phyloP scores from a whole-genome alignment of 1,284 basidiomycete genomes.

The Hemileia vastatrix region DNA sequence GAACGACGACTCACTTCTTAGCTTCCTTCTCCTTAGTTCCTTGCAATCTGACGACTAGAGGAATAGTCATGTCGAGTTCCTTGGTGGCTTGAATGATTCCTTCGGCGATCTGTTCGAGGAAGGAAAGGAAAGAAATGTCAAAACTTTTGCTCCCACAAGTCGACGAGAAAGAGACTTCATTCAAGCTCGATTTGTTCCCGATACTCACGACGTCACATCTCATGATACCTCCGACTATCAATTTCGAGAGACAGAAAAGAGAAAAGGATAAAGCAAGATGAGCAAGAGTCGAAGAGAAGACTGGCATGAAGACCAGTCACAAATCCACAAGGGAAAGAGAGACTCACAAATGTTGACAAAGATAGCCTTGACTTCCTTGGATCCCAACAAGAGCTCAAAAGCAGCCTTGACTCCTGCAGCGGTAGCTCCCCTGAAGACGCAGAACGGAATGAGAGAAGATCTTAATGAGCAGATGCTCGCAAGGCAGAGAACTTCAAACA shows the following conservation, averaged over 20 bases:
- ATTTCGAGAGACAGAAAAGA: background rate
- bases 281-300: background rate
- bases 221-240: conserved; percentile 33
- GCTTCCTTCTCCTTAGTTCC: conserved; percentile 42
- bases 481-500: too few species aligned
- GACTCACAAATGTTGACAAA: conserved; percentile 42
- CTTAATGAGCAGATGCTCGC: too few species aligned
- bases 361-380: conserved; percentile 38
- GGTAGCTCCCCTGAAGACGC: too few species aligned
- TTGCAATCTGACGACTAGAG: conserved; percentile 40
- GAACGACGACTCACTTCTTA: conserved; percentile 34
- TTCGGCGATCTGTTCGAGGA: conserved; percentile 31
- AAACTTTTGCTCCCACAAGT: background rate
- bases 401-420: conserved; percentile 42
- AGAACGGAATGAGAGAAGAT: too few species aligned
- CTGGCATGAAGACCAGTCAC: too few species aligned
- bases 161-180: background rate
- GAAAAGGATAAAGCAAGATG: background rate
- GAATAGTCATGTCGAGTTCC: conserved; percentile 37
- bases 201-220: conserved; percentile 34
- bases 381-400: conserved; percentile 39
- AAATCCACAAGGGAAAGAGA: background rate
- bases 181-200: too few species aligned
- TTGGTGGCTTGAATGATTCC: conserved; percentile 41
- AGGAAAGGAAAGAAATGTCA: background rate